These are phyloP conservation scores for Tubosaeta sp. DNA, from an alignment of 768 basidiomycete species.

Conservation along the genomic window DNA sequence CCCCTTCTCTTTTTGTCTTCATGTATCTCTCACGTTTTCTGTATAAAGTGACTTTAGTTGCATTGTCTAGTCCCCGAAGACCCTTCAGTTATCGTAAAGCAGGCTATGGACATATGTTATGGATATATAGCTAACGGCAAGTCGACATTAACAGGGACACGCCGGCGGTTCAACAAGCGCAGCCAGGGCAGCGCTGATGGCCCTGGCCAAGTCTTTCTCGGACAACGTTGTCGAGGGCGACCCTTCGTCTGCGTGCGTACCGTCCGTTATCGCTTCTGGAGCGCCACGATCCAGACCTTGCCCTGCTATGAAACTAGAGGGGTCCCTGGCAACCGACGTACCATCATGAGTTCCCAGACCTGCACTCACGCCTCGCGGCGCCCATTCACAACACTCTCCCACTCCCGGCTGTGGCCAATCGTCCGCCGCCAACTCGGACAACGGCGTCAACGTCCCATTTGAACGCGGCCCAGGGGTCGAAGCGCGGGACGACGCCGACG, in stretches of 20 bases:
- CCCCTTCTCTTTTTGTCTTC: no score
- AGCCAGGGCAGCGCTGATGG: conserved; percentile 21
- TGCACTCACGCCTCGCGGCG: conserved; percentile 1
- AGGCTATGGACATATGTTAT: not conserved
- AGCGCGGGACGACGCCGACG: conserved; percentile 3
- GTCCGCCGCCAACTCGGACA: conserved; percentile 8
- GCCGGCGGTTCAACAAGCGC: conserved; percentile 6
- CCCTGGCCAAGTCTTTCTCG: conserved; percentile 18
- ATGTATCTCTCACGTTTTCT: no score
- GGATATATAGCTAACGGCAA: not conserved
- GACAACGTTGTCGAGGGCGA: conserved; percentile 12
- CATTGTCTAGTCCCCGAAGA: no score
- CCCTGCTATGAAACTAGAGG: not conserved
- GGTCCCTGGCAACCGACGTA: not conserved
- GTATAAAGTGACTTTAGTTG: no score
- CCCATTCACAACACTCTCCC: conserved; percentile 29
- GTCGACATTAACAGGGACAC: not conserved
- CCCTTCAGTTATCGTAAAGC: not conserved
- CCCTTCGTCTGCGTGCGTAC: not conserved
- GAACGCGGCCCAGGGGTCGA: conserved; percentile 9
- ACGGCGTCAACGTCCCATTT: conserved; percentile 11
- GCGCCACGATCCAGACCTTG: not conserved
- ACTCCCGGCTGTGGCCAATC: conserved; percentile 32
- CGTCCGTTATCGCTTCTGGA: not conserved
- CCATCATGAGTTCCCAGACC: not conserved